Percentiles rank a stretch among this genome's conserved stretches.
Conservation (phyloP, 192 early-diverging fungal genomes). For the Coemansia sp. region DNA sequence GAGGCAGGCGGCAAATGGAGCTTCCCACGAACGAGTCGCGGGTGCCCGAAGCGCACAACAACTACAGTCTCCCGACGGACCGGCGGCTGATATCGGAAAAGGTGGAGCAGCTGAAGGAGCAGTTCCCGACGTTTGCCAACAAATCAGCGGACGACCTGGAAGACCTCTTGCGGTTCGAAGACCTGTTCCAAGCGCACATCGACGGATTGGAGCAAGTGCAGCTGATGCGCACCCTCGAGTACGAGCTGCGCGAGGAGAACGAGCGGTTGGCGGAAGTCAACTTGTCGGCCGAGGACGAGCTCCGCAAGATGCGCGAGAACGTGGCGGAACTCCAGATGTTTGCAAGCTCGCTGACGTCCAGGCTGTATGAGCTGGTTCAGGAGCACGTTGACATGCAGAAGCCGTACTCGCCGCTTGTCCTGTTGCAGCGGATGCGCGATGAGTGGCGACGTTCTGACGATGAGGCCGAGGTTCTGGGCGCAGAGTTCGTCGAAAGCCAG, state of each 20-base stretch:
- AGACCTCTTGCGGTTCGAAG: conserved; percentile 52
- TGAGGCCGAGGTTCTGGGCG: conserved; percentile 24
- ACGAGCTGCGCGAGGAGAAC: conserved; percentile 52
- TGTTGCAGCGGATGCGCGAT: conserved; percentile 22
- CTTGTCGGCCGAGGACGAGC: conserved; percentile 43
- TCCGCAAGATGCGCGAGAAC: conserved; percentile 46
- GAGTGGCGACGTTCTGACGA: conserved; percentile 23
- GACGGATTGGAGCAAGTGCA: conserved; percentile 56
- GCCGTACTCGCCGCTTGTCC: conserved; percentile 43
- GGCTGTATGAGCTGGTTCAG: conserved; percentile 53
- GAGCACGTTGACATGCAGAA: conserved; percentile 51
- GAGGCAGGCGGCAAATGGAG: background rate
- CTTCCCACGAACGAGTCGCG: conserved; percentile 32
- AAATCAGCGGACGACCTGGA: conserved; percentile 55
- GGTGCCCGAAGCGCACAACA: conserved; percentile 52
- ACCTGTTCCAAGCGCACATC: conserved; percentile 55
- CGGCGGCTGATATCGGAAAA: conserved; percentile 23
- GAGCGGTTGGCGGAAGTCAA: conserved; percentile 50
- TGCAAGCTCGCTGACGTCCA: conserved; percentile 49
- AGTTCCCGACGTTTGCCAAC: conserved; percentile 57
- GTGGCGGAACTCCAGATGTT: conserved; percentile 54
- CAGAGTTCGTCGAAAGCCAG: conserved; percentile 18
- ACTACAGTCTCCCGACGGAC: conserved; percentile 46
- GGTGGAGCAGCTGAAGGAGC: conserved; percentile 29
- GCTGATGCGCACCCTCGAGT: conserved; percentile 52